A percentile compares a stretch with the other conserved stretches of the same genome.
Evolutionary conservation across 2,329 filamentous ascomycete genomes (phyloP).

Genomic region (Capronia americana): DNA sequence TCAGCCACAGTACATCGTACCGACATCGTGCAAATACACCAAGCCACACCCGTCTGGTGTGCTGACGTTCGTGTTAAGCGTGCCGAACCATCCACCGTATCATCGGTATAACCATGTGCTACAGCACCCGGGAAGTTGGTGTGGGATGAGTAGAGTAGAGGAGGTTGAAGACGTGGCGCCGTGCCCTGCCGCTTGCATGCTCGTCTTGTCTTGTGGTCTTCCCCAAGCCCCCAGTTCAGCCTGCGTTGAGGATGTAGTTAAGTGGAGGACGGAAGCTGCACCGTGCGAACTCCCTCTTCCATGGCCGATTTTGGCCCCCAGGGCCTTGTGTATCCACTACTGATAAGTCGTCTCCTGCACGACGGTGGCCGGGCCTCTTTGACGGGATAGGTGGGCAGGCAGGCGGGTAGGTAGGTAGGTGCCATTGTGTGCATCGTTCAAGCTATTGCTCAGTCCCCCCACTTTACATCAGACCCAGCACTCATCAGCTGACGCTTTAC

Average conservation of each 20-base stretch:
- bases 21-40: background rate
- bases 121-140: background rate
- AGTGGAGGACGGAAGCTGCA: background rate
- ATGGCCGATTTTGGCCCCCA: background rate
- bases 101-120: background rate
- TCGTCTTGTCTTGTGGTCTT: background rate
- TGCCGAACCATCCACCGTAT: background rate
- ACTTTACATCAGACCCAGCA: background rate
- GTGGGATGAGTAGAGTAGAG: background rate
- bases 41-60: background rate
- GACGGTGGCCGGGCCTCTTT: too few relatives aligned
- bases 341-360: too few relatives aligned
- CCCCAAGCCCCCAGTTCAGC: too few relatives aligned
- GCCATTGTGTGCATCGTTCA: too few relatives aligned
- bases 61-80: background rate
- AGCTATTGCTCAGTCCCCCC: background rate
- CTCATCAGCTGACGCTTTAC: conserved; percentile 50
- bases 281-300: background rate
- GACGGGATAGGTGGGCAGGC: too few relatives aligned
- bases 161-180: background rate
- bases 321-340: too few relatives aligned
- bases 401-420: too few relatives aligned
- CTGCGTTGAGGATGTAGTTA: background rate
- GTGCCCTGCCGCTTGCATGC: background rate
- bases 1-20: background rate